These are phyloP conservation scores for Fusarium sp. DNA, from an alignment of 2,329 filamentous ascomycete genomes.

Conservation along the genomic window DNA sequence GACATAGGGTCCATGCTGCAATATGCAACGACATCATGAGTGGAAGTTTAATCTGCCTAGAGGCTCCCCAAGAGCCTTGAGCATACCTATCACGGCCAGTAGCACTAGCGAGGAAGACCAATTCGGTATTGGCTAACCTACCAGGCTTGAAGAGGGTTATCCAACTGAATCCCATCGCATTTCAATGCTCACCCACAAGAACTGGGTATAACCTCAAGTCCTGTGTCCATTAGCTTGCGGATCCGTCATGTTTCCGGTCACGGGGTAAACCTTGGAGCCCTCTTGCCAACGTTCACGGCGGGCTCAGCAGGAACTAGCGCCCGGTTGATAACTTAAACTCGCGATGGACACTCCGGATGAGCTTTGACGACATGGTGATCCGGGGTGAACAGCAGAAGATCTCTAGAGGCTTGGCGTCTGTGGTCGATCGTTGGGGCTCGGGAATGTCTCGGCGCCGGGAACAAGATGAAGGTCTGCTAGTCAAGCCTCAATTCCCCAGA, in stretches of 20 bases:
- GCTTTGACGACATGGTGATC: neutral
- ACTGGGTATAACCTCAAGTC: neutral
- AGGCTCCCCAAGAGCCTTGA: neutral
- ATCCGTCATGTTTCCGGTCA: neutral
- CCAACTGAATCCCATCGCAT: neutral
- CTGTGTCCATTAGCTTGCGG: neutral
- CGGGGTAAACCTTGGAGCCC: neutral
- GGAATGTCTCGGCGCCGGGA: conserved; percentile 2
- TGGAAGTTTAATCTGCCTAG: neutral
- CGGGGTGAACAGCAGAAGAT: neutral
- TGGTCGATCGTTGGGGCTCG: conserved; percentile 4
- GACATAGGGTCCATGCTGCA: neutral
- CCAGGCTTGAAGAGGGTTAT: neutral
- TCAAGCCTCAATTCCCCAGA: conserved; percentile 7
- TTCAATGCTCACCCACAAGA: neutral
- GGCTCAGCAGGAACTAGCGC: neutral
- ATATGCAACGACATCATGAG: neutral
- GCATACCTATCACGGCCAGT: neutral
- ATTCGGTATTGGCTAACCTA: neutral
- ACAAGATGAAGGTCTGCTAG: neutral
- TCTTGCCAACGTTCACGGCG: neutral
- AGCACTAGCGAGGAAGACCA: neutral
- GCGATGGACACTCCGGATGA: neutral
- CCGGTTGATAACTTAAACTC: neutral
- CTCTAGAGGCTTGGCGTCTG: neutral